A percentile compares a stretch with the other conserved stretches of the same genome.
These are phyloP conservation scores for Parietaria judaica DNA, from an alignment of 306 rosid species.

Conservation along the genomic window DNA sequence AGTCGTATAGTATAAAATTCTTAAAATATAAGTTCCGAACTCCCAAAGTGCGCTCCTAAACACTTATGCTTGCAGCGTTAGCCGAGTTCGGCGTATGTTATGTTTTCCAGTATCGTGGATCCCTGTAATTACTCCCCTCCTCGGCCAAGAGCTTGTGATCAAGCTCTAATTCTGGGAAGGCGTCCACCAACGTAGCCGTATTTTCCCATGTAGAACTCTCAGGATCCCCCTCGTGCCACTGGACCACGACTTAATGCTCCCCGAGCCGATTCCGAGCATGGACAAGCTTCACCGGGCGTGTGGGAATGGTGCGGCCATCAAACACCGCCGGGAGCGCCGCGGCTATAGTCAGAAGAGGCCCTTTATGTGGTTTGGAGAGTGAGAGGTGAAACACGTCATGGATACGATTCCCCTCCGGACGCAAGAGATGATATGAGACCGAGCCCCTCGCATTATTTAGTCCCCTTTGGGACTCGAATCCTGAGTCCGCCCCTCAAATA, in stretches of 20 bases:
- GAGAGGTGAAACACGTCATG: background rate
- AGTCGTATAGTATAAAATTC: too few species aligned
- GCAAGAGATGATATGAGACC: background rate
- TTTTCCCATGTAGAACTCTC: background rate
- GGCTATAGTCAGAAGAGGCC: background rate
- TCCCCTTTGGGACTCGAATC: too few species aligned
- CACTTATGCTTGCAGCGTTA: too few species aligned
- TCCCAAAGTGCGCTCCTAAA: too few species aligned
- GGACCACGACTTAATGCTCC: background rate
- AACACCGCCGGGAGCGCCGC: background rate
- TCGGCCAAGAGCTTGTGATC: background rate
- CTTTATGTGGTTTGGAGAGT: background rate
- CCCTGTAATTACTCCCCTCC: background rate
- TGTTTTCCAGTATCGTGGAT: too few species aligned
- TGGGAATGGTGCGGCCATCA: background rate
- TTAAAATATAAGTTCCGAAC: too few species aligned
- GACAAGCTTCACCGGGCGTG: background rate
- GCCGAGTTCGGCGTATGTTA: too few species aligned
- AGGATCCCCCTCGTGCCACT: background rate
- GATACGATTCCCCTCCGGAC: background rate
- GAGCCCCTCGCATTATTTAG: background rate
- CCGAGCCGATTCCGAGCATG: background rate
- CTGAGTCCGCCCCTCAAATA: too few species aligned
- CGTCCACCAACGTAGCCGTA: background rate
- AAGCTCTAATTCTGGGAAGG: too few species aligned